A percentile compares a stretch with the other conserved stretches of the same genome.
Evolutionary conservation across 208 protist species (phyloP).

Genomic region (Entamoeba nuttalli): DNA sequence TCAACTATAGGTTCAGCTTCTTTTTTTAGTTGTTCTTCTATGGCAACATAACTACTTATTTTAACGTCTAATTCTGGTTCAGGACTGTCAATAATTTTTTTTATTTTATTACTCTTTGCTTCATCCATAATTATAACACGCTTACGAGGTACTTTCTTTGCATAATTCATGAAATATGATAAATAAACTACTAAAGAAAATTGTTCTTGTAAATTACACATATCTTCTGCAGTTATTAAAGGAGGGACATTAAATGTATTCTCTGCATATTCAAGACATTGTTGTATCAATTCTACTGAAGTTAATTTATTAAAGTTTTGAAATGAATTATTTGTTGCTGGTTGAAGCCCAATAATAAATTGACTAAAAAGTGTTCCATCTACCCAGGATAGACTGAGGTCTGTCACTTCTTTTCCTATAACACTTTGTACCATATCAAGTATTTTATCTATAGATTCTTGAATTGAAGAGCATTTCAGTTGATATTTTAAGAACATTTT

Average conservation of each 20-base stretch:
- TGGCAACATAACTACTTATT: too few species aligned
- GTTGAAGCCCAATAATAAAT: not conserved
- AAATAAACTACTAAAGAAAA: not conserved
- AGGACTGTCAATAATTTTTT: not conserved
- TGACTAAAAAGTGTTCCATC: not conserved
- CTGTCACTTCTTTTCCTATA: not conserved
- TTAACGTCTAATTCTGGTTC: not conserved
- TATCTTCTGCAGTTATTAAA: not conserved
- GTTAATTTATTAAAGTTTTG: not conserved
- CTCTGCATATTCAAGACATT: not conserved
- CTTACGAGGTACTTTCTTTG: not conserved
- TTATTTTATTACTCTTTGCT: not conserved
- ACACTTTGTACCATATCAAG: not conserved
- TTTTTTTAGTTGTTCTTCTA: not conserved
- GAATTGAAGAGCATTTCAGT: not conserved
- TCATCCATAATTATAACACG: not conserved
- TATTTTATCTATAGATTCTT: not conserved
- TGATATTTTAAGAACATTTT: not conserved
- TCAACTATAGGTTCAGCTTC: not conserved
- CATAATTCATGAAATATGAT: not conserved
- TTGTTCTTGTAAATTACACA: not conserved
- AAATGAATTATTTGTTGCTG: not conserved
- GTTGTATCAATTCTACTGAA: not conserved
- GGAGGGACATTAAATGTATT: not conserved
- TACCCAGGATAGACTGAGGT: not conserved